These are phyloP conservation scores for Vararia minispora DNA, from an alignment of 768 basidiomycete genomes.

Conservation along the genomic window DNA sequence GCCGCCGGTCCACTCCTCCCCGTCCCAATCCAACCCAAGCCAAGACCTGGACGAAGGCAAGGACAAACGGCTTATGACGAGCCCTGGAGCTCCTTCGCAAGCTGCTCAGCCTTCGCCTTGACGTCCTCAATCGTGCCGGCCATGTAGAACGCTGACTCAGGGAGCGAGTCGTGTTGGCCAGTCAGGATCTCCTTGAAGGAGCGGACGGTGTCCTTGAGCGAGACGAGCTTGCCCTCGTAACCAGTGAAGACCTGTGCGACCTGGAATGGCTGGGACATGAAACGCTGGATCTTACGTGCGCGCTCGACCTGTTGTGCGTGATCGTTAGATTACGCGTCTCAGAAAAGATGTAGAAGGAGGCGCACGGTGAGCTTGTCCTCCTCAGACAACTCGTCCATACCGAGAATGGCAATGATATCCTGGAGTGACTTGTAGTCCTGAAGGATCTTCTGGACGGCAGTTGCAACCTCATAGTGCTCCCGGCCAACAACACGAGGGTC, in stretches of 20 bases:
- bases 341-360: slow-evolving; percentile 11
- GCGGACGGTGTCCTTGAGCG: slow-evolving; percentile 90
- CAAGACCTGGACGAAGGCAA: background rate
- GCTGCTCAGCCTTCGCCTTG: slow-evolving; percentile 94
- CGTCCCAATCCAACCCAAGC: no score
- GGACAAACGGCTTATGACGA: slow-evolving; percentile 16
- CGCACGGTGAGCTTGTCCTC: slow-evolving; percentile 97
- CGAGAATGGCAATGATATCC: slow-evolving; percentile 99
- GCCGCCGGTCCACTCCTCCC: no score
- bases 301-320: slow-evolving; percentile 64
- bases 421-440: slow-evolving; percentile 96
- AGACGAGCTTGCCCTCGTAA: slow-evolving; percentile 94
- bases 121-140: slow-evolving; percentile 95
- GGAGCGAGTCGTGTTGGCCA: slow-evolving; percentile 78
- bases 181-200: slow-evolving; percentile 98
- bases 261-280: slow-evolving; percentile 99
- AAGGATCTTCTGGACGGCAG: slow-evolving; percentile 94
- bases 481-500: slow-evolving; percentile 95
- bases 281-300: slow-evolving; percentile 96
- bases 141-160: slow-evolving; percentile 99
- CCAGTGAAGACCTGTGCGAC: slow-evolving; percentile 99
- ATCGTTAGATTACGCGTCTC: slow-evolving; percentile 1
- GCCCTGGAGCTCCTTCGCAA: slow-evolving; percentile 84
- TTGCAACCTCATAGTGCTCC: slow-evolving; percentile 95
- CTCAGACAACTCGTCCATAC: slow-evolving; percentile 99